Conservation (phyloP, 75 land plant genomes). For the Pinus albicaulis region DNA sequence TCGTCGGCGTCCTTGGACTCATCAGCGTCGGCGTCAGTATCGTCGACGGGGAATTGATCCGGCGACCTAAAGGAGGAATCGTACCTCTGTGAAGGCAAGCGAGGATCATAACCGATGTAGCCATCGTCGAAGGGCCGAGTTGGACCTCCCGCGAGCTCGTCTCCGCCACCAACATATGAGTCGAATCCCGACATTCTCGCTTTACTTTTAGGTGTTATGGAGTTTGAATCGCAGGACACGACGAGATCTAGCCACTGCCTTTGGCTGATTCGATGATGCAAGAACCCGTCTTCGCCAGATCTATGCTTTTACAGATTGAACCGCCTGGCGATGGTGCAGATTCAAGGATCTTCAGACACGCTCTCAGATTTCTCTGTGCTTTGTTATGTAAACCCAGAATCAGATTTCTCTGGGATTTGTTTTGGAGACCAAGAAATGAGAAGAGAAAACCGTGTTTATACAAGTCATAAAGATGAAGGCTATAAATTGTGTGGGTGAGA, state of each 20-base stretch:
- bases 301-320: not conserved
- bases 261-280: not conserved
- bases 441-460: too few species aligned
- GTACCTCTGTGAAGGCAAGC: slow-evolving; percentile 34
- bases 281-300: not conserved
- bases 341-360: too few species aligned
- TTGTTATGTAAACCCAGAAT: too few species aligned
- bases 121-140: slow-evolving; percentile 51
- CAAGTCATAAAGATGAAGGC: too few species aligned
- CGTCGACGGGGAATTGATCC: not conserved
- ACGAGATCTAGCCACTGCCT: not conserved
- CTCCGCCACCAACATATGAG: slow-evolving; percentile 24
- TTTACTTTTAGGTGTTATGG: too few species aligned
- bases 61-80: slow-evolving; percentile 10
- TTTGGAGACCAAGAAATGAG: too few species aligned
- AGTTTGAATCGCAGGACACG: not conserved
- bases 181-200: not conserved
- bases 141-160: not conserved
- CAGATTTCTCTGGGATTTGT: too few species aligned
- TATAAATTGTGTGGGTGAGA: too few species aligned
- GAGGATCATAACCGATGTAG: slow-evolving; percentile 43
- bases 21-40: not conserved
- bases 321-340: too few species aligned
- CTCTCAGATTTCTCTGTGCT: too few species aligned
- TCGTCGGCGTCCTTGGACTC: not conserved